A percentile compares a stretch with the other conserved stretches of the same genome.
These are phyloP conservation scores for Ceratobasidium papillatum DNA, from an alignment of 1,284 basidiomycete species.

Conservation along the genomic window DNA sequence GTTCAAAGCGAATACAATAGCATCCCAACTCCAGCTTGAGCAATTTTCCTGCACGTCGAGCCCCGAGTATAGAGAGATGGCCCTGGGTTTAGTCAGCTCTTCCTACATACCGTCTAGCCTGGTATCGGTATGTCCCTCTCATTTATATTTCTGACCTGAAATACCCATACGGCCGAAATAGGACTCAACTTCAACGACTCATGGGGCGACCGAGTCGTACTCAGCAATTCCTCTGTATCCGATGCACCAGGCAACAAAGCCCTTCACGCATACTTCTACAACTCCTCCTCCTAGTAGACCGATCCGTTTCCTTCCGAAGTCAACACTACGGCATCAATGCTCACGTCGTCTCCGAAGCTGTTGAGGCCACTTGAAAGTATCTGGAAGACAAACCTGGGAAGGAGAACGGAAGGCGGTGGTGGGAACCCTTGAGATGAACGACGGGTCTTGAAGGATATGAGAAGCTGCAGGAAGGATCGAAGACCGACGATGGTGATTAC, in stretches of 20 bases:
- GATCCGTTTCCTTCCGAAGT: constrained; percentile 43
- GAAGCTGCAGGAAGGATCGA: neutral
- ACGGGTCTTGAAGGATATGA: constrained; percentile 34
- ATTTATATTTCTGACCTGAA: neutral
- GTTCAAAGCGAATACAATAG: constrained; percentile 27
- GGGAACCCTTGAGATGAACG: constrained; percentile 41
- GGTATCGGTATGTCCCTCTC: constrained; percentile 1
- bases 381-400: constrained; percentile 29
- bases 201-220: constrained; percentile 39
- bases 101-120: constrained; percentile 41
- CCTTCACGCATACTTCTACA: constrained; percentile 39
- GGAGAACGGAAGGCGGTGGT: constrained; percentile 41
- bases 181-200: constrained; percentile 41
- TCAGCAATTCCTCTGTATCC: constrained; percentile 30
- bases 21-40: constrained; percentile 37
- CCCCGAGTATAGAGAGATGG: constrained; percentile 39
- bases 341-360: constrained; percentile 42
- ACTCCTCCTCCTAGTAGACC: constrained; percentile 42
- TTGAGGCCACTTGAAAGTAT: constrained; percentile 33
- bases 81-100: constrained; percentile 38
- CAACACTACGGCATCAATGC: constrained; percentile 25
- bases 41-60: constrained; percentile 38
- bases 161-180: neutral
- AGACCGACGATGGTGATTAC: constrained; percentile 42
- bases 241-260: neutral